Evolutionary conservation across 2,329 filamentous ascomycete species (phyloP).

Genomic region (Curvularia spicifera): DNA sequence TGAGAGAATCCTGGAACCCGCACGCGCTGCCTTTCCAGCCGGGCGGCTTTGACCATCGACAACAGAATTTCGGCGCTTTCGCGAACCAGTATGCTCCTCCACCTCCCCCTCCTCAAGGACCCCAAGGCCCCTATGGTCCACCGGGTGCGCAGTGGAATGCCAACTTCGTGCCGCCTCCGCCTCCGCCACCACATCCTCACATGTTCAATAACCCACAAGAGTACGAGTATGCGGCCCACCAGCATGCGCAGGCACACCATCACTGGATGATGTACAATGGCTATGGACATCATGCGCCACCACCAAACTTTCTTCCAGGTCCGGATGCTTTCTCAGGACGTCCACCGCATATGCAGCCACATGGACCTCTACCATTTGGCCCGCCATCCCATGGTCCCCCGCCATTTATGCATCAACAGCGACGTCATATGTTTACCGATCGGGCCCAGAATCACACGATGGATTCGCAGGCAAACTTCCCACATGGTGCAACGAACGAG

Average conservation of each 20-base stretch:
- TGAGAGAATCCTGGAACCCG: constrained; percentile 32
- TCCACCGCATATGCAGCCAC: constrained; percentile 11
- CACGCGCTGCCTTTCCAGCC: constrained; percentile 30
- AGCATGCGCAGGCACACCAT: constrained; percentile 27
- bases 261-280: constrained; percentile 31
- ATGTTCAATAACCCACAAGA: constrained; percentile 16
- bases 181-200: constrained; percentile 17
- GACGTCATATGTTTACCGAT: constrained; percentile 19
- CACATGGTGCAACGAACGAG: constrained; percentile 18
- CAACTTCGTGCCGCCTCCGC: constrained; percentile 14
- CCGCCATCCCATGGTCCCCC: constrained; percentile 14
- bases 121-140: constrained; percentile 12
- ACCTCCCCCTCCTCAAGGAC: constrained; percentile 16
- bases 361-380: constrained; percentile 11
- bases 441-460: constrained; percentile 22
- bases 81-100: constrained; percentile 18
- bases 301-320: constrained; percentile 2
- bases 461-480: constrained; percentile 21
- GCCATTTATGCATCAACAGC: constrained; percentile 11
- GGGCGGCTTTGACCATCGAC: constrained; percentile 16
- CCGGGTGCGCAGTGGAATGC: constrained; percentile 17
- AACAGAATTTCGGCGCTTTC: constrained; percentile 19
- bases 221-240: constrained; percentile 21
- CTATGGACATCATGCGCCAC: constrained; percentile 16
- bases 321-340: constrained; percentile 10